Conservation (phyloP, 2,329 filamentous ascomycete genomes). For the Ceratocystis colombiana region DNA sequence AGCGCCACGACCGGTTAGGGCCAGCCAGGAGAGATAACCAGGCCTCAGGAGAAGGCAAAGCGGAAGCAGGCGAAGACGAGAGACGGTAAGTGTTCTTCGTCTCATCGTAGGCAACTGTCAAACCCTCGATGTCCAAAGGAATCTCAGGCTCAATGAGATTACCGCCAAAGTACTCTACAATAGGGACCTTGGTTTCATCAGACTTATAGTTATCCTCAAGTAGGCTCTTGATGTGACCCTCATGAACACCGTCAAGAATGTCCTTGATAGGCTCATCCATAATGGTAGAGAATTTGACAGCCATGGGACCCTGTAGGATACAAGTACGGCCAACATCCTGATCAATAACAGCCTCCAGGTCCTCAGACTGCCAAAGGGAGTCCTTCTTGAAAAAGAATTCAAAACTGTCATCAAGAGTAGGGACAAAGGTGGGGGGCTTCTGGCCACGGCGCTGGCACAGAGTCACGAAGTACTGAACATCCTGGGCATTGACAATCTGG, state of each 20-base stretch:
- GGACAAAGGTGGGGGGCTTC: conserved; percentile 95
- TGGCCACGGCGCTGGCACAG: conserved; percentile 85
- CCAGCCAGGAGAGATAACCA: conserved; percentile 88
- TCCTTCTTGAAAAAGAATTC: conserved; percentile 99
- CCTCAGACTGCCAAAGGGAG: conserved; percentile 97
- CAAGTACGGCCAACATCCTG: conserved; percentile 95
- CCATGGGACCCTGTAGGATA: conserved; percentile 90
- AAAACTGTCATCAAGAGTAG: conserved; percentile 90
- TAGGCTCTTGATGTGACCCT: conserved; percentile 72
- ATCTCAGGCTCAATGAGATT: conserved; percentile 63
- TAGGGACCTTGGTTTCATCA: conserved; percentile 64
- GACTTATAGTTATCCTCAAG: conserved; percentile 69
- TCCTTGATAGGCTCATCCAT: conserved; percentile 92
- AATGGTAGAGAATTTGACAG: conserved; percentile 77
- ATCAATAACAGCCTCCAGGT: conserved; percentile 86
- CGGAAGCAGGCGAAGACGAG: conserved; percentile 60
- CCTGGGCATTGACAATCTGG: conserved; percentile 95
- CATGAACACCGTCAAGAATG: conserved; percentile 83
- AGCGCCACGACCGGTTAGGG: conserved; percentile 77
- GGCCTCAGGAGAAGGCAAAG: conserved; percentile 66
- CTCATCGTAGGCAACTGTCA: conserved; percentile 69
- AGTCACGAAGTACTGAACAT: conserved; percentile 91
- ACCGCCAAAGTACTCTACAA: conserved; percentile 91
- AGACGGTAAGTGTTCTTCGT: conserved; percentile 77
- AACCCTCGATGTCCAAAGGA: conserved; percentile 70